A percentile compares a stretch with the other conserved stretches of the same genome.
phyloP scores from a whole-genome alignment of 306 rosid species.

The Sicyos baderoa region DNA sequence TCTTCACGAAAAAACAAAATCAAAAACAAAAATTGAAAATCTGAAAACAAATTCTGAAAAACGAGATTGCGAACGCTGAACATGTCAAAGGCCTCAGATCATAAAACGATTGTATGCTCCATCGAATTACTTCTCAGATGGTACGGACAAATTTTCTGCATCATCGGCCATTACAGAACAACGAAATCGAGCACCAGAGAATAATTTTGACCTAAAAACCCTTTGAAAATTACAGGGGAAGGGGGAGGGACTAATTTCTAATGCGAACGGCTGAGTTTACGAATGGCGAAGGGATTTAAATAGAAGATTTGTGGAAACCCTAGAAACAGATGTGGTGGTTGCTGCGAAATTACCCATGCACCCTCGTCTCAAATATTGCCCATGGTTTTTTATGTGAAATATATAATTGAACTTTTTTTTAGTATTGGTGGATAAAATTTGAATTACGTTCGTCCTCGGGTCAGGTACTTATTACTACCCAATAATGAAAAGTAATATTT shows the following conservation, averaged over 20 bases:
- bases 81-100: neutral
- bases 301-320: slow-evolving; percentile 11
- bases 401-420: too few species aligned
- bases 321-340: neutral
- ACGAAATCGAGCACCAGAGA: neutral
- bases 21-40: too few species aligned
- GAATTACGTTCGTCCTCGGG: too few species aligned
- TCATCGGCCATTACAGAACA: neutral
- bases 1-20: neutral
- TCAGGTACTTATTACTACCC: too few species aligned
- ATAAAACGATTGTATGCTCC: neutral
- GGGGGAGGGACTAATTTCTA: neutral
- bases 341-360: neutral
- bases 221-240: too few species aligned
- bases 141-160: slow-evolving; percentile 10
- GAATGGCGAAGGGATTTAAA: neutral
- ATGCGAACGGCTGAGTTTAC: too few species aligned
- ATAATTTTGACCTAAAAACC: too few species aligned
- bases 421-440: too few species aligned
- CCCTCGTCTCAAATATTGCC: neutral
- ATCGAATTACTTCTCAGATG: slow-evolving; percentile 14
- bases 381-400: too few species aligned
- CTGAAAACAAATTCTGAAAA: neutral
- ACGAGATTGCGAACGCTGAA: neutral
- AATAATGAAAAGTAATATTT: too few species aligned